A percentile compares a stretch with the other conserved stretches of the same genome.
Evolutionary conservation across 768 basidiomycete species (phyloP).

Genomic region (Lentinula aciculospora): DNA sequence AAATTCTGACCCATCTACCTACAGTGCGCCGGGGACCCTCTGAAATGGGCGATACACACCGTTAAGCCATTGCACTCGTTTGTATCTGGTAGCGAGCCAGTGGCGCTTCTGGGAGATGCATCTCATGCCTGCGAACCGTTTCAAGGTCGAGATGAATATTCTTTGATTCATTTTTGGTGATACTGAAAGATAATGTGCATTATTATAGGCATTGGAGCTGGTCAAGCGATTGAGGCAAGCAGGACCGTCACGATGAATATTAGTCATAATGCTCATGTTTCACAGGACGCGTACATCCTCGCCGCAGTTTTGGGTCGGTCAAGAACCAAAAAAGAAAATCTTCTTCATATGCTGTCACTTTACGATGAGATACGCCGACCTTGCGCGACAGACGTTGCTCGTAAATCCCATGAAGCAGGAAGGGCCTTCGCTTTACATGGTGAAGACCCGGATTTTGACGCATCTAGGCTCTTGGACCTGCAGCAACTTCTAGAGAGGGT

Average conservation of each 20-base stretch:
- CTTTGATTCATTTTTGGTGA: neutral
- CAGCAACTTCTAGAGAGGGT: neutral
- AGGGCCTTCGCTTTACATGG: constrained; percentile 13
- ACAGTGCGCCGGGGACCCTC: constrained; percentile 18
- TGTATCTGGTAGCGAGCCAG: constrained; percentile 16
- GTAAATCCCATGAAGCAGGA: constrained; percentile 13
- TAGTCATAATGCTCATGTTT: neutral
- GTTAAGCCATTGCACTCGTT: constrained; percentile 23
- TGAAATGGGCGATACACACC: constrained; percentile 25
- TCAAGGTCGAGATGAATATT: neutral
- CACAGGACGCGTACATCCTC: constrained; percentile 8
- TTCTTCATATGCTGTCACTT: constrained; percentile 21
- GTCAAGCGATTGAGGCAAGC: constrained; percentile 32
- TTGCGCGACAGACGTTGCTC: constrained; percentile 22
- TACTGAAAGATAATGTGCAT: neutral
- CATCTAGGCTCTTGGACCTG: constrained; percentile 13
- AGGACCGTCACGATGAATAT: no score
- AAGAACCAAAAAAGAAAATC: constrained; percentile 9
- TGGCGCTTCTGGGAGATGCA: constrained; percentile 31
- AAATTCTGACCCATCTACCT: neutral
- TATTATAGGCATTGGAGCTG: constrained; percentile 29
- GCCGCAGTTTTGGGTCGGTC: constrained; percentile 6
- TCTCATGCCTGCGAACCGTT: constrained; percentile 7
- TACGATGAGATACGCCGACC: constrained; percentile 32
- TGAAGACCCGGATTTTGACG: constrained; percentile 17